Conservation (phyloP, 306 rosid species). For the Albizia julibrissin region DNA sequence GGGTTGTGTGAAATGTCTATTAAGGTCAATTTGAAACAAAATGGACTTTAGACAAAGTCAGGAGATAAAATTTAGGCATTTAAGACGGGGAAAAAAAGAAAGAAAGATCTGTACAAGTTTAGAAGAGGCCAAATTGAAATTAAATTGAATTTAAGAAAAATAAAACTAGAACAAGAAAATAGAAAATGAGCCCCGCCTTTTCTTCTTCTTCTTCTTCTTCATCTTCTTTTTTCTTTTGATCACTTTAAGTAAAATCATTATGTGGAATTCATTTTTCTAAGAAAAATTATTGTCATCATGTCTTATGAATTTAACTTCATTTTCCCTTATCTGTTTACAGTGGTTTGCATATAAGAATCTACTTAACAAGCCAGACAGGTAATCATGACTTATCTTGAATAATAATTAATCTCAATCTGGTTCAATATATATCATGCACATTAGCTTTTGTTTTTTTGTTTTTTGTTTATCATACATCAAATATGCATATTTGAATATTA, state of each 20-base stretch:
- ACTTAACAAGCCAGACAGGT: constrained; percentile 82
- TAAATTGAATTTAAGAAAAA: too few species aligned
- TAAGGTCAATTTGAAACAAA: not conserved
- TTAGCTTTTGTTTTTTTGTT: not conserved
- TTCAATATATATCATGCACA: not conserved
- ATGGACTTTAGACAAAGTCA: not conserved
- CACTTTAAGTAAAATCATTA: not conserved
- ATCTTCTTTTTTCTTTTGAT: too few species aligned
- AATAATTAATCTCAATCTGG: not conserved
- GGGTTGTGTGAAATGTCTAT: not conserved
- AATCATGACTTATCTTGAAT: constrained; percentile 23
- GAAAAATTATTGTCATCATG: not conserved
- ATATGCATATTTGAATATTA: not conserved
- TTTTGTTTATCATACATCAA: too few species aligned
- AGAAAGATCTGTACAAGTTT: too few species aligned
- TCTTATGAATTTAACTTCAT: not conserved
- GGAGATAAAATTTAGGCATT: not conserved
- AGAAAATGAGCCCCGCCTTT: too few species aligned
- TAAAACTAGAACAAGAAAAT: too few species aligned
- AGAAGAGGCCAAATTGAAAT: not conserved
- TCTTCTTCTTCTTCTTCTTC: too few species aligned
- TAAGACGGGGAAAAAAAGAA: too few species aligned
- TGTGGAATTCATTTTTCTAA: not conserved
- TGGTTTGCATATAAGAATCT: constrained; percentile 82
- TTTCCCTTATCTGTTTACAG: constrained; percentile 46